Evolutionary conservation across 805 yeast genomes (phyloP), one percentile per base, ranked within the genome.

Genomic region (Hanseniaspora thailandica): DNA sequence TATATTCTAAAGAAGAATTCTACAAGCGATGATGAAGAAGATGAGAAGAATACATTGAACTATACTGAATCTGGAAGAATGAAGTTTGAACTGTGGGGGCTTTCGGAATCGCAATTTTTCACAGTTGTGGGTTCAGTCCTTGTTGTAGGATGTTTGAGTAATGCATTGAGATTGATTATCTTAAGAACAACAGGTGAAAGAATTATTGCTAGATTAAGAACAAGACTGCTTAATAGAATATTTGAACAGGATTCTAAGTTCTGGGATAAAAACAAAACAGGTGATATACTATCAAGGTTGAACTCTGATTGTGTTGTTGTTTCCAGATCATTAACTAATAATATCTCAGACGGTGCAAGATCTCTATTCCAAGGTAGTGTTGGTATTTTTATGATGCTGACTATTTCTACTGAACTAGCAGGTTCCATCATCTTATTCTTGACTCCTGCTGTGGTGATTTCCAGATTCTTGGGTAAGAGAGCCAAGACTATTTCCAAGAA

Each of bases 331-430:
- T 78, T 90, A 19, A 86, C 96, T 33, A 90, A 84, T 59, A 89
- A 90, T 64, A 75, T 90, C 23, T 82, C 93, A 55, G 97, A 90
- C 64, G 97, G 97, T n/a, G 74, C 88, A 35, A 71, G 97, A 55
- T 81, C 97, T 0, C 65, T 81, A 1, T 78, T 90, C 20, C 80
- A 87, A 60, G 96, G 96, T 1, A 71, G 77, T 45, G 95, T 86
- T 39, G 97, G 97, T 6, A 70, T 89, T 45, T 77, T 86, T 3
- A 87, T 89, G 96, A 90, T 90, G 97, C 72, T 86, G 57, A 79
- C 79, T 59, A 93, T 89, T 9, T 82, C 93, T 36, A 76, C 86
- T 71, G 81, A 88, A 61, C 72, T 90, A 56, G 86, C 96, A 0
- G 79, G 83, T 7, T 81, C 85, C 55, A 86, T 90, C 84, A 72